Evolutionary conservation across 176 grass and related monocot species (phyloP).

Genomic region (Tillandsia fasciculata): DNA sequence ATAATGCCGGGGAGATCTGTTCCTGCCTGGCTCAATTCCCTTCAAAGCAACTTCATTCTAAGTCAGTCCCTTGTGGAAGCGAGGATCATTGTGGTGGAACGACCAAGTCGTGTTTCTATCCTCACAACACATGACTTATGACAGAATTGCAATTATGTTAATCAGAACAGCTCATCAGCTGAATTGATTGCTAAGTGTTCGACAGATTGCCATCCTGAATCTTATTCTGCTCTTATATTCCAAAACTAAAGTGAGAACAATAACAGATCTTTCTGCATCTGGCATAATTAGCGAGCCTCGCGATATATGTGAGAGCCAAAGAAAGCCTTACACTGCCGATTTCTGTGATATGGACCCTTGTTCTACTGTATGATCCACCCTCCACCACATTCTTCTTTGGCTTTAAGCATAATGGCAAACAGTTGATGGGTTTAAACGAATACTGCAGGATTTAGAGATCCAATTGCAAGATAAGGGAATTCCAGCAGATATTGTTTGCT

Average conservation of each 20-base stretch:
- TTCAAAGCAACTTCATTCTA: too few species aligned
- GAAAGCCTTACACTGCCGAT: slow-evolving; percentile 51
- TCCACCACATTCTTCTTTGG: neutral
- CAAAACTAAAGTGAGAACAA: neutral
- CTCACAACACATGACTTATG: too few species aligned
- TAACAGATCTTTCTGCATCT: slow-evolving; percentile 33
- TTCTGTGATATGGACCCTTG: slow-evolving; percentile 67
- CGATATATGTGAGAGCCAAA: slow-evolving; percentile 65
- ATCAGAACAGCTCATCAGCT: too few species aligned
- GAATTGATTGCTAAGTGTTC: too few species aligned
- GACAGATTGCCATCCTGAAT: too few species aligned
- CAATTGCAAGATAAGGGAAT: slow-evolving; percentile 54
- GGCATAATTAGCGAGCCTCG: slow-evolving; percentile 27
- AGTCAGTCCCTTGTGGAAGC: neutral
- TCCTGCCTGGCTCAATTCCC: too few species aligned
- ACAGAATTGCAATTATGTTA: too few species aligned
- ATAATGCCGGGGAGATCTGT: too few species aligned
- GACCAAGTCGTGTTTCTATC: too few species aligned
- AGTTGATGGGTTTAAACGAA: slow-evolving; percentile 4
- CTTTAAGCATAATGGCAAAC: neutral
- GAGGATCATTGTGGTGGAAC: too few species aligned
- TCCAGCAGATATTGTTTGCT: slow-evolving; percentile 65
- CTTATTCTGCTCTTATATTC: too few species aligned
- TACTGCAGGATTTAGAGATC: slow-evolving; percentile 53
- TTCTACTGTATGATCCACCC: slow-evolving; percentile 25